Conservation (phyloP, 805 yeast species). For the Scheffersomyces coipomensis region DNA sequence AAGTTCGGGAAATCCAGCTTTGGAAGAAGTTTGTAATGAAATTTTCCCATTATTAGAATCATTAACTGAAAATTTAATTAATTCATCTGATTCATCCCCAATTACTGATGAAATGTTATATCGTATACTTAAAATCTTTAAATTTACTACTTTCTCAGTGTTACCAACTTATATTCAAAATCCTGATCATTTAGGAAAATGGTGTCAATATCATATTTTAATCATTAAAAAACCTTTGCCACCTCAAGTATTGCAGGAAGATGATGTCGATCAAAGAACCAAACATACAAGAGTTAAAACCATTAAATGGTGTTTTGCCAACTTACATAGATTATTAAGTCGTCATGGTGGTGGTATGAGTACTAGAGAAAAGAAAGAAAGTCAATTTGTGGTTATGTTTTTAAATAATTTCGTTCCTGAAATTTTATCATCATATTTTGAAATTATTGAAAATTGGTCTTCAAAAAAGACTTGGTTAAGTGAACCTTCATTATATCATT, state of each 20-base stretch:
- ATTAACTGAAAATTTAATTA: constrained; percentile 25
- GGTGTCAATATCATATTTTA: constrained; percentile 40
- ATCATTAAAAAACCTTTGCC: constrained; percentile 42
- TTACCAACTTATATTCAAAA: constrained; percentile 38
- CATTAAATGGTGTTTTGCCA: constrained; percentile 46
- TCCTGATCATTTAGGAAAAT: constrained; percentile 32
- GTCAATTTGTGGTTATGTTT: constrained; percentile 30
- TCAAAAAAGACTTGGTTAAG: constrained; percentile 36
- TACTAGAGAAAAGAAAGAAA: constrained; percentile 26
- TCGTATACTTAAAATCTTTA: constrained; percentile 39
- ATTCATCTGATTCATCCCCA: constrained; percentile 10
- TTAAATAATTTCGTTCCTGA: constrained; percentile 40
- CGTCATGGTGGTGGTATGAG: constrained; percentile 44
- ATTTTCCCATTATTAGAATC: constrained; percentile 37
- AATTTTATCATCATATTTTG: constrained; percentile 42
- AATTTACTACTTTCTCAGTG: constrained; percentile 35
- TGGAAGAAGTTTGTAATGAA: constrained; percentile 34
- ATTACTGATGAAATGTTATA: constrained; percentile 35
- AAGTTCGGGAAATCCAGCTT: constrained; percentile 44
- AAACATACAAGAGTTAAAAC: constrained; percentile 43
- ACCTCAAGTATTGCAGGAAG: constrained; percentile 28
- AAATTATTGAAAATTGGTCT: constrained; percentile 42
- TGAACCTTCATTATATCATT: constrained; percentile 38
- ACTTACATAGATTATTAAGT: constrained; percentile 37
- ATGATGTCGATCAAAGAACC: constrained; percentile 25